Evolutionary conservation across 164 flowering plant species (phyloP), one percentile per base, ranked within the genome.

Genomic region (Berberis thunbergii): DNA sequence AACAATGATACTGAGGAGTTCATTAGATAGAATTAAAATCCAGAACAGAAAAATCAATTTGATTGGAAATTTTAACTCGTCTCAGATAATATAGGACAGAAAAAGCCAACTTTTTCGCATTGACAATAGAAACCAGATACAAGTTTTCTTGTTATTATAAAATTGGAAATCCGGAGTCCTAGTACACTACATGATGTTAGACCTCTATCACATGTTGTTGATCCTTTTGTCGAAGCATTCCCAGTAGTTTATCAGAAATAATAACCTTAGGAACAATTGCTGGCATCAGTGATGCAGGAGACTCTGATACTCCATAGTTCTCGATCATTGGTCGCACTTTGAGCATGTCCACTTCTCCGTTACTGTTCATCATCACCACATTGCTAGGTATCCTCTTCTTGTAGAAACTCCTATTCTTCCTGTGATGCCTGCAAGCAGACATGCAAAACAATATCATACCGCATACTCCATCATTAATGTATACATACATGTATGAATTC

Each of bases 311-410:
- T 7, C 60, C 63, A 1, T 6, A 65, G 26, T 63, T 60, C n/a
- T 57, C 54, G 6, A 74, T 73, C 74, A 71, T 52, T 0, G 71
- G 66, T 41, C 60, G 58, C 4, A 68, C 67, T 54, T 62, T 77
- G 52, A 84, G 69, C 72, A 82, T 70, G 53, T 80, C 81, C 43
- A 59, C 72, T 40, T 73, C 80, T 10, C 84, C 88, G 1, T 73
- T 58, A 4, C 66, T 75, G n/a, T 73, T 84, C 79, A 78, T 72
- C 77, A 81, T 73, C 64, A 77, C 78, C 68, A 80, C 61, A 49
- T 76, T 78, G 60, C 82, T 76, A 26, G 77, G 81, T 38, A 84
- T 69, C 54, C 66, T 79, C 55, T 72, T 60, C 0, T 80, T 76
- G 65, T 75, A 82, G 69, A 66, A 82, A 13, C 69, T 67, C 54